Conservation (phyloP, 1,284 basidiomycete genomes). For the Fomitopsis palustris region DNA sequence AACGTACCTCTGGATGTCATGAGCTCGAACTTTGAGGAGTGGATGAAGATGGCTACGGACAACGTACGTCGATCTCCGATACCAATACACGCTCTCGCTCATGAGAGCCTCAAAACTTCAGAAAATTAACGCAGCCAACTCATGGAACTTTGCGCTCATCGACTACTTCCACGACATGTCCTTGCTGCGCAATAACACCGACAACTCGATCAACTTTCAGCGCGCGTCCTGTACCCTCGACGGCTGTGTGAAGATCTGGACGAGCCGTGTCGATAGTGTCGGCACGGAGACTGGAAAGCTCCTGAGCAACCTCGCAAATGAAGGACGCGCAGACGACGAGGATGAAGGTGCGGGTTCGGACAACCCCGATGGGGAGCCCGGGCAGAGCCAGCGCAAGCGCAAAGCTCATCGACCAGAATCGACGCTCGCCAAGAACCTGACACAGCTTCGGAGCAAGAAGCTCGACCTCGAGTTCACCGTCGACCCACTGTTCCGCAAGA, state of each 20-base stretch:
- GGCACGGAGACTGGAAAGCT: constrained; percentile 97
- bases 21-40: constrained; percentile 93
- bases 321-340: constrained; percentile 55
- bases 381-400: constrained; percentile 53
- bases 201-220: constrained; percentile 98
- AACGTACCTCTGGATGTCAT: constrained; percentile 75
- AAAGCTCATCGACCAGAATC: constrained; percentile 68
- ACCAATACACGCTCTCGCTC: background rate
- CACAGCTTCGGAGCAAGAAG: constrained; percentile 88
- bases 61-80: constrained; percentile 61
- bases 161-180: constrained; percentile 99
- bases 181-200: constrained; percentile 85
- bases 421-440: constrained; percentile 81
- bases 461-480: constrained; percentile 94
- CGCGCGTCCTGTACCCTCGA: constrained; percentile 97
- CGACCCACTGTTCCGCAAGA: constrained; percentile 97
- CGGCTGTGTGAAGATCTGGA: constrained; percentile 99
- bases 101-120: constrained; percentile 34
- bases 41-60: constrained; percentile 99
- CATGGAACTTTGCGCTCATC: constrained; percentile 97
- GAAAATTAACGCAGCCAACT: constrained; percentile 99
- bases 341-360: constrained; percentile 55
- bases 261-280: constrained; percentile 94
- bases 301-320: constrained; percentile 84
- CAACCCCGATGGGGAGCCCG: constrained; percentile 56